A percentile compares a stretch with the other conserved stretches of the same genome.
These are phyloP conservation scores for Tetrapisispora namnaoensis DNA, from an alignment of 805 yeast species.

Conservation along the genomic window DNA sequence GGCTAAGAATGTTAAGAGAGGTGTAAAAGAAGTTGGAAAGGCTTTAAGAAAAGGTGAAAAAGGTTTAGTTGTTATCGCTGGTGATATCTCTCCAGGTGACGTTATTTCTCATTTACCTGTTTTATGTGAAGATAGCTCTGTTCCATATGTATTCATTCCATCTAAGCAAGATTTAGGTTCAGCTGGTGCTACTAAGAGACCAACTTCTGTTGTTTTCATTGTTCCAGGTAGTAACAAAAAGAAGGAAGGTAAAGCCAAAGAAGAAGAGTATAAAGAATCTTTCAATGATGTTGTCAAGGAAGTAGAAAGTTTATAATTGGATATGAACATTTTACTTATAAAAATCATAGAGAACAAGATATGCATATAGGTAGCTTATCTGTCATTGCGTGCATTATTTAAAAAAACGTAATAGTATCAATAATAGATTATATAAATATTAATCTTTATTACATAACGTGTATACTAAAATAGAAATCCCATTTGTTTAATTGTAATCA, in stretches of 20 bases:
- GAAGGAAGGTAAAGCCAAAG: constrained; percentile 56
- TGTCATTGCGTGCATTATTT: constrained; percentile 2
- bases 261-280: constrained; percentile 83
- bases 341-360: not conserved
- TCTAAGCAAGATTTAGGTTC: constrained; percentile 97
- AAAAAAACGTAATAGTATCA: not conserved
- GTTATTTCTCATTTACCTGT: constrained; percentile 97
- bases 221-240: constrained; percentile 91
- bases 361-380: not conserved
- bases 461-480: constrained; percentile 2
- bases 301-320: constrained; percentile 35
- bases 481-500: not conserved
- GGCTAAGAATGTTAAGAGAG: constrained; percentile 96
- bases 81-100: constrained; percentile 96
- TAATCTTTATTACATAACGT: constrained; percentile 1
- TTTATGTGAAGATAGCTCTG: constrained; percentile 86
- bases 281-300: constrained; percentile 94
- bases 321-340: not conserved
- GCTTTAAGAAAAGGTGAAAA: constrained; percentile 97
- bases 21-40: constrained; percentile 97
- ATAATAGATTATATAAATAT: not conserved
- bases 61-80: constrained; percentile 93
- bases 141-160: constrained; percentile 89
- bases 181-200: constrained; percentile 98
- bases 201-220: constrained; percentile 94